Evolutionary conservation across 768 basidiomycete species (phyloP), one percentile per base, ranked within the genome.

Genomic region (Strobilomyces confusus): DNA sequence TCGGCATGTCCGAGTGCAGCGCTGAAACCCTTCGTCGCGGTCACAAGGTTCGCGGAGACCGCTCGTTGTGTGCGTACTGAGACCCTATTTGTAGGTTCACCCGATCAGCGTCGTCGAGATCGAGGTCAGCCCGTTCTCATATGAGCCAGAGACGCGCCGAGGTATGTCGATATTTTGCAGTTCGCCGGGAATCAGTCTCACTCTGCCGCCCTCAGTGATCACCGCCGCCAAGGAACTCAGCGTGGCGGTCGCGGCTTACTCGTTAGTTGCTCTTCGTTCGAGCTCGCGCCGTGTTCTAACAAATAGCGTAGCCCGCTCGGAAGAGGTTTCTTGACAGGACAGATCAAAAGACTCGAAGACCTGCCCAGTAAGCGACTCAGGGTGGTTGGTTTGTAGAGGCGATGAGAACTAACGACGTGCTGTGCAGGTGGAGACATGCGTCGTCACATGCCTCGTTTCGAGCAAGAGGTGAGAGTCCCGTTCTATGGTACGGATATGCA

Each of bases 81-180:
- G n/a, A n/a, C n/a, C n/a, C n/a, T n/a, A n/a, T n/a, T n/a, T n/a
- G n/a, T n/a, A 84, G 78, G 71, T 84, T 13, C 72, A 77, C 45
- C 80, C 79, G 2, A 75, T 86, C 55, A 73, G 79, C 20, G 74
- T 78, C 19, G 80, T 84, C 13, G 85, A 89, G 63, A 84, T 87
- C 44, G 86, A 89, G 61, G 68, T 84, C 37, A 84, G 82, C 55
- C 76, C 80, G 13, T 84, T 80, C 74, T 72, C 77, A 2, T 82
- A n/a, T n/a, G n/a, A n/a, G n/a, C n/a, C n/a, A n/a, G n/a, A n/a
- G n/a, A n/a, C n/a, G n/a, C n/a, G n/a, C n/a, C n/a, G n/a, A n/a
- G n/a, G n/a, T n/a, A n/a, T n/a, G n/a, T n/a, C n/a, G n/a, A n/a
- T n/a, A n/a, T n/a, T n/a, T n/a, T n/a, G n/a, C n/a, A n/a, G n/a